These are phyloP conservation scores for Solanum etuberosum DNA, from an alignment of 257 asterid species.

Conservation along the genomic window DNA sequence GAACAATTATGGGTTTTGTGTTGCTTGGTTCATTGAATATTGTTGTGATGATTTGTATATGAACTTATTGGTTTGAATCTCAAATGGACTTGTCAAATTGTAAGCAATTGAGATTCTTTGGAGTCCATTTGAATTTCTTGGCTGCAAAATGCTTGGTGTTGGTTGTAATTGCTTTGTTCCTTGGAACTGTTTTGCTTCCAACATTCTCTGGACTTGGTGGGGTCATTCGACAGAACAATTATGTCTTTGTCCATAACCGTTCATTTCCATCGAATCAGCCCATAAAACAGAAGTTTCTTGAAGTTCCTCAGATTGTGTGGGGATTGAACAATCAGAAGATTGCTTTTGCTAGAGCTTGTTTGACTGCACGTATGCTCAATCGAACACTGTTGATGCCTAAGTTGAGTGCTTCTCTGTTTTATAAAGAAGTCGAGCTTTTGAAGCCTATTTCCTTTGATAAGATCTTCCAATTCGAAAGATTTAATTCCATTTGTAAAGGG, in stretches of 20 bases:
- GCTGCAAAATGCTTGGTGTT: slow-evolving; percentile 49
- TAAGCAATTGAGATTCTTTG: slow-evolving; percentile 48
- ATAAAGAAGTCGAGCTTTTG: slow-evolving; percentile 71
- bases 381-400: slow-evolving; percentile 81
- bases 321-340: slow-evolving; percentile 88
- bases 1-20: not conserved
- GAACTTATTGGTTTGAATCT: slow-evolving; percentile 10
- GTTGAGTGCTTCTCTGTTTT: slow-evolving; percentile 81
- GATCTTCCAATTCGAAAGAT: slow-evolving; percentile 58
- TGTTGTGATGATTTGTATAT: slow-evolving; percentile 3
- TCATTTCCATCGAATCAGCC: not conserved
- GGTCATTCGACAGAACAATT: slow-evolving; percentile 16
- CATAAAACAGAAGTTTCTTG: slow-evolving; percentile 36
- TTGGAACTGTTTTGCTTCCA: slow-evolving; percentile 32
- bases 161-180: slow-evolving; percentile 28
- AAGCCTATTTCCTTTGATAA: slow-evolving; percentile 58
- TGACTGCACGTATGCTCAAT: slow-evolving; percentile 66
- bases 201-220: slow-evolving; percentile 23
- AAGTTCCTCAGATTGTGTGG: slow-evolving; percentile 85
- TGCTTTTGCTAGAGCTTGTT: slow-evolving; percentile 81
- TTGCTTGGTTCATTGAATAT: not conserved
- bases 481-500: slow-evolving; percentile 67
- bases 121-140: slow-evolving; percentile 34
- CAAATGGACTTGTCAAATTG: slow-evolving; percentile 37
- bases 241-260: slow-evolving; percentile 3